A percentile compares a stretch with the other conserved stretches of the same genome.
Conservation (phyloP, 768 basidiomycete genomes). For the Rhodotorula toruloides region DNA sequence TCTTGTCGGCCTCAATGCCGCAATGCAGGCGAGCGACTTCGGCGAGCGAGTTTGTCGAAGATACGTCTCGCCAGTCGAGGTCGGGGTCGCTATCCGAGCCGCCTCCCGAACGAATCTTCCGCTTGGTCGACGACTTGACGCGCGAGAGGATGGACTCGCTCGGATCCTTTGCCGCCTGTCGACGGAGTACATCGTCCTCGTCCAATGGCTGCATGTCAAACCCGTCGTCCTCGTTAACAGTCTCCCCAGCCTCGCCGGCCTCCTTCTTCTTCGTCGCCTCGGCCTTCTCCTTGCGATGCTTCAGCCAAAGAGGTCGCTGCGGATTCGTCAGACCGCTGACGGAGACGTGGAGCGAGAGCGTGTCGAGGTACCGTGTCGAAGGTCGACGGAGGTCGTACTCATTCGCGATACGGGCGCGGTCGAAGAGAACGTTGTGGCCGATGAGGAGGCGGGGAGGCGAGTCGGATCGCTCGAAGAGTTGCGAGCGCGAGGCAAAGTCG, state of each 20-base stretch:
- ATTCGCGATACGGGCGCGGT: constrained; percentile 71
- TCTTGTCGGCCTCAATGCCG: constrained; percentile 70
- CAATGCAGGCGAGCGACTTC: constrained; percentile 91
- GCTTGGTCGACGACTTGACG: not conserved
- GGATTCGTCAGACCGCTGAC: constrained; percentile 90
- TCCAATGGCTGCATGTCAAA: not conserved
- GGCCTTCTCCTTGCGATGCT: constrained; percentile 65
- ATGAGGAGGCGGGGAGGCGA: constrained; percentile 61
- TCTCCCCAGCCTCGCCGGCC: constrained; percentile 21
- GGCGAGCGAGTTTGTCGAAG: constrained; percentile 81
- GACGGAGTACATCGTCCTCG: not conserved
- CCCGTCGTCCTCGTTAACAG: constrained; percentile 45
- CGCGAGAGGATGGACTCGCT: not conserved
- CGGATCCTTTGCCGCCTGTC: not conserved
- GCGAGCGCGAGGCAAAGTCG: constrained; percentile 37
- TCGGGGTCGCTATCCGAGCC: constrained; percentile 16
- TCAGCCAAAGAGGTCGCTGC: constrained; percentile 88
- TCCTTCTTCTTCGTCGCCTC: constrained; percentile 1
- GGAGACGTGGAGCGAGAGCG: constrained; percentile 89
- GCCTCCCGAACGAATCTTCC: constrained; percentile 5
- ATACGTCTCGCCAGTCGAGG: constrained; percentile 77
- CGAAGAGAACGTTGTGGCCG: constrained; percentile 94
- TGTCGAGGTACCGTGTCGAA: constrained; percentile 78
- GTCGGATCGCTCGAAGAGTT: constrained; percentile 43
- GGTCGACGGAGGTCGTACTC: constrained; percentile 71